phyloP scores from a whole-genome alignment of 331 rosid genomes.

The Spiraea crenata region DNA sequence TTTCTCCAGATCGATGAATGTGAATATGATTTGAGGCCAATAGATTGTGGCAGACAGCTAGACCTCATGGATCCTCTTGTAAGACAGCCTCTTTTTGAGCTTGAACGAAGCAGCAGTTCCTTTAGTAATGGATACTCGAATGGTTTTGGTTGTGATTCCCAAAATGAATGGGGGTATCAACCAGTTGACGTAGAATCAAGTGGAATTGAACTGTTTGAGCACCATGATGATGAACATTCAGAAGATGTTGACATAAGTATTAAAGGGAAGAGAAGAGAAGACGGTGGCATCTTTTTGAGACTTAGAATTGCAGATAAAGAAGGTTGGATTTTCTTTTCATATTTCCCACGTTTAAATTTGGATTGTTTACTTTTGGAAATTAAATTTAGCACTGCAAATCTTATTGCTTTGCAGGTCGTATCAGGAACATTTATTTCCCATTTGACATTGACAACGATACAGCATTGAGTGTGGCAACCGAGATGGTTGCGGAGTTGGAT shows the following conservation, averaged over 20 bases:
- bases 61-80: slow-evolving; percentile 40
- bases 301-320: slow-evolving; percentile 90
- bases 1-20: slow-evolving; percentile 67
- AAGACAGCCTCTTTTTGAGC: slow-evolving; percentile 47
- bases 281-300: slow-evolving; percentile 69
- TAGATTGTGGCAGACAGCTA: slow-evolving; percentile 32
- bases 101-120: slow-evolving; percentile 39
- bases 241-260: slow-evolving; percentile 81
- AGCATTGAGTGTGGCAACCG: slow-evolving; percentile 83
- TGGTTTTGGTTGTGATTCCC: slow-evolving; percentile 45
- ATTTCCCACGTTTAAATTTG: not conserved
- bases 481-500: slow-evolving; percentile 93
- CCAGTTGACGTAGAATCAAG: slow-evolving; percentile 54
- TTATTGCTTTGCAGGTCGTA: slow-evolving; percentile 54
- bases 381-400: not conserved
- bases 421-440: slow-evolving; percentile 86
- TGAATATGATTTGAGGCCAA: slow-evolving; percentile 49
- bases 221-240: slow-evolving; percentile 63
- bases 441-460: slow-evolving; percentile 80
- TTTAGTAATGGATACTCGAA: slow-evolving; percentile 44
- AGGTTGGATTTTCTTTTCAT: slow-evolving; percentile 45
- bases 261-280: slow-evolving; percentile 70
- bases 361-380: not conserved
- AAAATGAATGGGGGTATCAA: slow-evolving; percentile 60
- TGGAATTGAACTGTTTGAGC: slow-evolving; percentile 85